Base-by-base conservation (phyloP, 805 yeast genomes). In the Tetrapisispora iriomotensis region DNA sequence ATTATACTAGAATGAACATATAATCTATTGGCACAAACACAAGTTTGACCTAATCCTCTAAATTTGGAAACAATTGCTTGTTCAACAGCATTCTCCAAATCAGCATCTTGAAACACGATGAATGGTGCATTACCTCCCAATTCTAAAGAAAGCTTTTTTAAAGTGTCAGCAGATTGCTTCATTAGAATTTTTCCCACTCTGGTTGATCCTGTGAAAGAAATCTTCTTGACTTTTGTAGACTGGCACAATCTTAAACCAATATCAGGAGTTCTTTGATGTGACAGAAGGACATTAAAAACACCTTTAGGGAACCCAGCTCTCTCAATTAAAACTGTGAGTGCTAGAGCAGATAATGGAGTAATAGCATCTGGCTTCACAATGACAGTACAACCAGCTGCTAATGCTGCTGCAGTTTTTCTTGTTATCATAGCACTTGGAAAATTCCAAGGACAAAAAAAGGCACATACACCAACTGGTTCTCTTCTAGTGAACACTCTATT, bases 111-210 rank as follows among this genome's bases (percentile, higher is more conserved):
- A 50, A 77, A 77, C 3, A 77, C 75, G 38, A 77, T 67, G 22
- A 75, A 66, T 22, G 83, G 82, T 8, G 82, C 81, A 56, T 77
- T 78, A 17, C 84, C 83, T 38, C 84, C 84, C 45, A 77, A 59
- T 57, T 77, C 84, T 56, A 77, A 63, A 0, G 81, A 72, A 38
- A 77, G 55, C 50, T 77, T 76, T 55, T 77, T 77, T 54, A 77
- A 58, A 3, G 80, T 73, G 10, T 70, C 63, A 1, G 82, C 63
- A 7, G 75, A 67, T 47, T 74, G 80, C 39, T 66, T 59, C 77
- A 75, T 75, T 45, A 77, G 56, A 35, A 75, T 60, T 52, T 75
- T 75, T 18, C 82, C 83, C 18, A 75, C 79, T 14, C 62, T 62
- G 1, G 82, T 77, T 1, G 82, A 77, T 3, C 83, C 82, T 2